phyloP scores from a whole-genome alignment of 2,329 filamentous ascomycete species.

The Tolypocladium nubicola region DNA sequence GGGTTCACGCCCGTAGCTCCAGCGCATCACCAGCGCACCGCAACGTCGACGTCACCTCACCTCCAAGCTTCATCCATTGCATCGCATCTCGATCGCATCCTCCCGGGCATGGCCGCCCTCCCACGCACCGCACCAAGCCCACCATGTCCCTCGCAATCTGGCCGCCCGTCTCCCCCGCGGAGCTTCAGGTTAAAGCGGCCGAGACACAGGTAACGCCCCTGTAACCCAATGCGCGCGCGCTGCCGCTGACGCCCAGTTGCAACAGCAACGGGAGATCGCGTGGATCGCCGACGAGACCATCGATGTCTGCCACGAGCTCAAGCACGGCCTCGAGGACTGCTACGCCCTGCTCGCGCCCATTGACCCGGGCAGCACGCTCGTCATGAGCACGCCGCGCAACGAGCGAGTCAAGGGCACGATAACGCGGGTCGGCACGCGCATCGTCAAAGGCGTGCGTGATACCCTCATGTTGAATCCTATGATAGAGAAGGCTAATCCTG shows the following conservation, averaged over 20 bases:
- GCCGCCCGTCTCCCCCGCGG: conserved; percentile 39
- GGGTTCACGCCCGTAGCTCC: neutral
- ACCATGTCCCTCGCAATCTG: conserved; percentile 49
- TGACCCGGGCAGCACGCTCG: conserved; percentile 79
- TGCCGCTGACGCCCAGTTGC: conserved; percentile 5
- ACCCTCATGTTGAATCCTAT: neutral
- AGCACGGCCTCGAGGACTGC: conserved; percentile 73
- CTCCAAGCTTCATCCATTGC: neutral
- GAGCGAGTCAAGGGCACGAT: conserved; percentile 89
- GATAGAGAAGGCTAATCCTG: neutral
- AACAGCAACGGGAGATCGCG: conserved; percentile 38
- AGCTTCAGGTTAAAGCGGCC: conserved; percentile 39
- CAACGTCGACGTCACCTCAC: neutral
- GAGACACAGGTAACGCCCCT: conserved; percentile 36
- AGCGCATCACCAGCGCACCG: conserved; percentile 6
- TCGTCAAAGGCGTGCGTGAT: conserved; percentile 72
- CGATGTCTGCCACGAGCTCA: conserved; percentile 36
- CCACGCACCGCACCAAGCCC: neutral
- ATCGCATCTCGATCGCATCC: conserved; percentile 7
- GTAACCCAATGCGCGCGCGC: neutral
- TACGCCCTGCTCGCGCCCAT: conserved; percentile 75
- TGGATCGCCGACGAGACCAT: conserved; percentile 44
- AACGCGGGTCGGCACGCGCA: conserved; percentile 78
- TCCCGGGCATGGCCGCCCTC: neutral
- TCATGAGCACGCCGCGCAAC: conserved; percentile 75